These are phyloP conservation scores for Chrysopogon serrulatus DNA, from an alignment of 176 grass and related monocot species.

Conservation along the genomic window DNA sequence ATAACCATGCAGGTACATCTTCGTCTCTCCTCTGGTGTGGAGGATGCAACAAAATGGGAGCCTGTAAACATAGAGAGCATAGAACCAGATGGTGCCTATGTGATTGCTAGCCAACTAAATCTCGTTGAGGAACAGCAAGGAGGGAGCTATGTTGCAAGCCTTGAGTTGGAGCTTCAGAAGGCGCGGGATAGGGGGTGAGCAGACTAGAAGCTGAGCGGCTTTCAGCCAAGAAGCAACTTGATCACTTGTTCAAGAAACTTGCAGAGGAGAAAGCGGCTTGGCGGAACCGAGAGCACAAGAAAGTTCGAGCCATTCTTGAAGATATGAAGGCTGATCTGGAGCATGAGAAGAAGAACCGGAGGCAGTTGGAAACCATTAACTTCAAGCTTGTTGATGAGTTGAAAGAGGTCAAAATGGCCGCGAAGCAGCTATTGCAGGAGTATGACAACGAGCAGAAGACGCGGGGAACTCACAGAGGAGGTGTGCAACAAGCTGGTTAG, in stretches of 20 bases:
- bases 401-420: conserved; percentile 61
- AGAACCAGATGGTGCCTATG: conserved; percentile 50
- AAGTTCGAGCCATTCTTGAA: conserved; percentile 64
- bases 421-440: conserved; percentile 69
- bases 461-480: conserved; percentile 69
- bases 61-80: conserved; percentile 35
- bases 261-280: conserved; percentile 79
- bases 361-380: conserved; percentile 67
- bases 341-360: conserved; percentile 73
- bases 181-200: conserved; percentile 41
- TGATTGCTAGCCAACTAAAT: conserved; percentile 49
- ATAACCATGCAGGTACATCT: conserved; percentile 32
- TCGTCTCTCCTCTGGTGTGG: conserved; percentile 34
- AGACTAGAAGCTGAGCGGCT: conserved; percentile 56
- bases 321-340: conserved; percentile 81
- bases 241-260: conserved; percentile 75
- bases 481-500: conserved; percentile 84
- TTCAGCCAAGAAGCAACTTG: conserved; percentile 86
- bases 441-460: conserved; percentile 78
- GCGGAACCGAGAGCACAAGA: conserved; percentile 86
- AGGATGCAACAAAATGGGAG: conserved; percentile 79
- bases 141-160: conserved; percentile 42
- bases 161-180: conserved; percentile 68
- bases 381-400: conserved; percentile 81
- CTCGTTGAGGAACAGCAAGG: conserved; percentile 49